Conservation (phyloP, 2,329 filamentous ascomycete genomes). For the Neurospora sp. region DNA sequence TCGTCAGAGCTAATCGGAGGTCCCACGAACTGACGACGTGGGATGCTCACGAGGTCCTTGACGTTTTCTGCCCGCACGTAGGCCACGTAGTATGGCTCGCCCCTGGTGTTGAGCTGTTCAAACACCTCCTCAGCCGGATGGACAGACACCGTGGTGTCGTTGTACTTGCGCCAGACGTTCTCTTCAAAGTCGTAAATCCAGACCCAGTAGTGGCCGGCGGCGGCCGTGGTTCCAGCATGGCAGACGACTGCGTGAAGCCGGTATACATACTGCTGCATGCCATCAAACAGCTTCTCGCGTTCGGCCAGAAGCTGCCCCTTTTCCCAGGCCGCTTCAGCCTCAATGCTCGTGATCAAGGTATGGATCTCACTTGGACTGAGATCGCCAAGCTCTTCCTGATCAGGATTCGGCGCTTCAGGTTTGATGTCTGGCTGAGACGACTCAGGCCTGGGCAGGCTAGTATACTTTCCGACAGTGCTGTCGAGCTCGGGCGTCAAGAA, state of each 20-base stretch:
- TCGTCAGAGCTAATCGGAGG: not conserved
- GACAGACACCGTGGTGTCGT: slow-evolving; percentile 73
- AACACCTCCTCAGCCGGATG: slow-evolving; percentile 65
- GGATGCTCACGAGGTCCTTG: slow-evolving; percentile 19
- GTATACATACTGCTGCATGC: slow-evolving; percentile 60
- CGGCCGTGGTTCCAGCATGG: slow-evolving; percentile 59
- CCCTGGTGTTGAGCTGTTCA: slow-evolving; percentile 52
- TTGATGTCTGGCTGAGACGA: not conserved
- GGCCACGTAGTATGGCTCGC: slow-evolving; percentile 50
- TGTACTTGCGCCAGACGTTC: slow-evolving; percentile 84
- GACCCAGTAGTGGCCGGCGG: slow-evolving; percentile 89
- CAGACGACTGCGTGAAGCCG: slow-evolving; percentile 87
- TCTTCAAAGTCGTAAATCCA: slow-evolving; percentile 86
- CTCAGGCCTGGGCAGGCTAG: not conserved
- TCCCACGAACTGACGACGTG: slow-evolving; percentile 6
- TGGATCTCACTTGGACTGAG: not conserved
- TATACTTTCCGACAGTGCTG: not conserved
- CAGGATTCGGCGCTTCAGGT: not conserved
- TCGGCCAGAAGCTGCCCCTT: slow-evolving; percentile 21
- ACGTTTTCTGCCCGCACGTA: slow-evolving; percentile 24
- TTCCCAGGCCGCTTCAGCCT: slow-evolving; percentile 24
- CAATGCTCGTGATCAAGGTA: not conserved
- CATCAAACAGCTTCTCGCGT: slow-evolving; percentile 46
- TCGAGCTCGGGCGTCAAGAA: not conserved
- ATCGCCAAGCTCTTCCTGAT: not conserved